Evolutionary conservation across 2,329 filamentous ascomycete genomes (phyloP).

Genomic region (Fusarium sp.): DNA sequence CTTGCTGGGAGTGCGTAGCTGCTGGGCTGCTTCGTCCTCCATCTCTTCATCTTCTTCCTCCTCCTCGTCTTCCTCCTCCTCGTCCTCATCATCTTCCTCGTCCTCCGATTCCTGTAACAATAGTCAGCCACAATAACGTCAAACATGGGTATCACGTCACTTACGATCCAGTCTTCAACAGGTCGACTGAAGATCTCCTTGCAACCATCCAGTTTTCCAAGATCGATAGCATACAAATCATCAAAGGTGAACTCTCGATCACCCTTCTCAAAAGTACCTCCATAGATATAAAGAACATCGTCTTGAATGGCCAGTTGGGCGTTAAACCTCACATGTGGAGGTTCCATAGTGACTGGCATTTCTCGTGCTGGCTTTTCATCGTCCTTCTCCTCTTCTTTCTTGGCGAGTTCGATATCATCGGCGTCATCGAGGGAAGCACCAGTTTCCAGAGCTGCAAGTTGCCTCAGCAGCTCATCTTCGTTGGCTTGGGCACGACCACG

Average conservation of each 20-base stretch:
- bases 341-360: slow-evolving; percentile 78
- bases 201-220: slow-evolving; percentile 95
- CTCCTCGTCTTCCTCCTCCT: slow-evolving; percentile 71
- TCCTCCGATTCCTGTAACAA: slow-evolving; percentile 66
- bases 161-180: slow-evolving; percentile 83
- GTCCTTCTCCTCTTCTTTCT: slow-evolving; percentile 65
- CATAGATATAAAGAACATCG: slow-evolving; percentile 93
- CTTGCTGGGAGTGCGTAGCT: slow-evolving; percentile 64
- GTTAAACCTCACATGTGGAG: slow-evolving; percentile 92
- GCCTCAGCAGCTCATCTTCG: slow-evolving; percentile 89
- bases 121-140: slow-evolving; percentile 24
- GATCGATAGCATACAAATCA: slow-evolving; percentile 90
- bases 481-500: slow-evolving; percentile 87
- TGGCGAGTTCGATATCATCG: slow-evolving; percentile 63
- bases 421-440: slow-evolving; percentile 72
- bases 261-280: slow-evolving; percentile 94
- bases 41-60: slow-evolving; percentile 67
- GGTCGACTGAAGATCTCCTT: slow-evolving; percentile 90
- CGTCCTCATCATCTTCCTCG: slow-evolving; percentile 69
- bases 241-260: slow-evolving; percentile 97
- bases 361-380: slow-evolving; percentile 70
- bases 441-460: slow-evolving; percentile 86
- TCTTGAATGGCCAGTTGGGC: slow-evolving; percentile 90
- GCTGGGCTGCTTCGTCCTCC: slow-evolving; percentile 62
- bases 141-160: slow-evolving; percentile 41